A percentile compares a stretch with the other conserved stretches of the same genome.
Conservation (phyloP, 345 rosid genomes). For the Geranium rotundifolium region DNA sequence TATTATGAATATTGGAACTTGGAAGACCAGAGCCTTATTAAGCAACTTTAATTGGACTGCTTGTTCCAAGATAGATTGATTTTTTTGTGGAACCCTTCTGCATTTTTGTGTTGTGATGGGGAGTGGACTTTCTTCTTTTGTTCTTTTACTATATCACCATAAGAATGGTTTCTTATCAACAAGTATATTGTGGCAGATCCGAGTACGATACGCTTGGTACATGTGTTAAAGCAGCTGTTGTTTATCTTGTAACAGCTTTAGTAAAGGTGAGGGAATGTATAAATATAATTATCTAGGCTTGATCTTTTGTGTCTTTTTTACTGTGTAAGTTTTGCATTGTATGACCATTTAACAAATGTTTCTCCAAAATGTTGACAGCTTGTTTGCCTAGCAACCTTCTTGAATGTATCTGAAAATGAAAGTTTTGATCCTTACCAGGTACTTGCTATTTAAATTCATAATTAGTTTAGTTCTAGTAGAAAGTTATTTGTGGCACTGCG, state of each 20-base stretch:
- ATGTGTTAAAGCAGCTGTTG: slow-evolving; percentile 76
- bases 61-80: neutral
- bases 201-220: slow-evolving; percentile 98
- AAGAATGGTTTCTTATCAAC: neutral
- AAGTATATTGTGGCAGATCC: slow-evolving; percentile 39
- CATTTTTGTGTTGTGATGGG: neutral
- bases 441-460: neutral
- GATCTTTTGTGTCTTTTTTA: neutral
- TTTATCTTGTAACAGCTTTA: slow-evolving; percentile 79
- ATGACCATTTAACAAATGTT: neutral
- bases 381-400: slow-evolving; percentile 89
- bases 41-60: neutral
- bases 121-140: neutral
- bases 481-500: neutral
- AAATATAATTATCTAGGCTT: neutral
- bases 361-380: slow-evolving; percentile 39
- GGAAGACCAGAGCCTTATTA: neutral
- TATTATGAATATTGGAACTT: neutral
- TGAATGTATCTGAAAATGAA: slow-evolving; percentile 81
- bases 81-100: neutral
- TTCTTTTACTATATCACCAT: neutral
- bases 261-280: slow-evolving; percentile 51
- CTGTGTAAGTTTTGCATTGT: neutral
- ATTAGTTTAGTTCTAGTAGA: neutral
- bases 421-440: slow-evolving; percentile 91